Conservation (phyloP, 352 stramenopile genomes). For the Pythium brachiatum region DNA sequence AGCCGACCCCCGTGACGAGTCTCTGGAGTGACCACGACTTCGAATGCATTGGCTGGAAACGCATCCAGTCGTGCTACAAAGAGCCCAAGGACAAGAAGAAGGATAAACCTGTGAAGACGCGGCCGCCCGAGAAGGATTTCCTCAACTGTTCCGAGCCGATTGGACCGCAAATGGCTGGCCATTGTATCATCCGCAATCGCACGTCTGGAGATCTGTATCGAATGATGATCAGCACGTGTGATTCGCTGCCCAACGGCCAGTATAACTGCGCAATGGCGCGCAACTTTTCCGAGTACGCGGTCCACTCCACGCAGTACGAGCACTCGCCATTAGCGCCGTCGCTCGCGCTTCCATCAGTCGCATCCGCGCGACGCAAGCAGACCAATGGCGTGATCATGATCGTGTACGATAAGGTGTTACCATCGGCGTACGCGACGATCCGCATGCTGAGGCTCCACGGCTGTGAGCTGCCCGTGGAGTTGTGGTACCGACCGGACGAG, state of each 20-base stretch:
- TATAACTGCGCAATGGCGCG: conserved; percentile 82
- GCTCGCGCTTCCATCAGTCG: conserved; percentile 50
- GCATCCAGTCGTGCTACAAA: conserved; percentile 66
- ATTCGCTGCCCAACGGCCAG: conserved; percentile 63
- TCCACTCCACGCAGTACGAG: conserved; percentile 67
- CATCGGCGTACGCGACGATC: conserved; percentile 77
- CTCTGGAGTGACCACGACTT: conserved; percentile 79
- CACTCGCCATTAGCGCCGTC: conserved; percentile 67
- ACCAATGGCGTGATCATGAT: conserved; percentile 83
- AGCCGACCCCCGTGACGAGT: conserved; percentile 46
- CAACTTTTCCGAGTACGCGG: conserved; percentile 80
- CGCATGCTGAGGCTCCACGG: conserved; percentile 71
- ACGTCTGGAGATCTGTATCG: conserved; percentile 79
- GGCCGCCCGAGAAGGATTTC: conserved; percentile 69
- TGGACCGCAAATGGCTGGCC: conserved; percentile 68
- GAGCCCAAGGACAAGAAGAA: conserved; percentile 39
- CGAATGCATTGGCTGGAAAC: conserved; percentile 85
- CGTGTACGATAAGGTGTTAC: conserved; percentile 80
- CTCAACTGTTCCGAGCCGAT: conserved; percentile 69
- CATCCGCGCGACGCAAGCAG: conserved; percentile 42
- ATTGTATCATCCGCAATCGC: conserved; percentile 82
- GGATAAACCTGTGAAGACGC: conserved; percentile 31
- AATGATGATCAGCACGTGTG: conserved; percentile 77
- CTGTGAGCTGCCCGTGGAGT: conserved; percentile 73
- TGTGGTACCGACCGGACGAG: conserved; percentile 86